Conservation (phyloP, 768 basidiomycete genomes). For the Naematelia encephala region DNA sequence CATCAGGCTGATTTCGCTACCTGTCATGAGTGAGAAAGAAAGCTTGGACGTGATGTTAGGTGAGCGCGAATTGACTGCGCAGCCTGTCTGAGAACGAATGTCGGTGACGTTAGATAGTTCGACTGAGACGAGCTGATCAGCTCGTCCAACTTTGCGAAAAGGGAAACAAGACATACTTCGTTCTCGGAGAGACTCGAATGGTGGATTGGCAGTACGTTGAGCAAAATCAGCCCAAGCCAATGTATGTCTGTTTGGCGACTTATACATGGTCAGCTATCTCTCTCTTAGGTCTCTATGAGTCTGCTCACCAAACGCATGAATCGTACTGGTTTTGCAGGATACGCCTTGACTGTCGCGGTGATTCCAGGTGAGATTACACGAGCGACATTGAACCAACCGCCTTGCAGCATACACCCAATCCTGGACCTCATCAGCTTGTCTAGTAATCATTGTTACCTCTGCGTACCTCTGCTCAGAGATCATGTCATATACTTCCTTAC, state of each 20-base stretch:
- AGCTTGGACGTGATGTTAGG: slow-evolving; percentile 33
- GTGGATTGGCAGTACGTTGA: slow-evolving; percentile 18
- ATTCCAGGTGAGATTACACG: slow-evolving; percentile 19
- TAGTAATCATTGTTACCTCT: background rate
- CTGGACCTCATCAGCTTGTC: slow-evolving; percentile 14
- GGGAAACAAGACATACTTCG: slow-evolving; percentile 33
- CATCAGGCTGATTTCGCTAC: slow-evolving; percentile 32
- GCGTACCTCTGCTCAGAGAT: slow-evolving; percentile 38
- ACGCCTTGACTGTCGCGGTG: slow-evolving; percentile 14
- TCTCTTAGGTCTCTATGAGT: too few species aligned
- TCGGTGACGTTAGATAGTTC: slow-evolving; percentile 28
- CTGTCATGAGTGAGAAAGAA: slow-evolving; percentile 39
- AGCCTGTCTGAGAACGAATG: slow-evolving; percentile 24
- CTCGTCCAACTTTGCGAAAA: background rate
- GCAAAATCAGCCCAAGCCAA: slow-evolving; percentile 40
- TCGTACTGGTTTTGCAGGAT: slow-evolving; percentile 30
- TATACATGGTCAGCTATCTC: background rate
- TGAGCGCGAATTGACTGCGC: slow-evolving; percentile 36
- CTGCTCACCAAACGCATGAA: slow-evolving; percentile 40
- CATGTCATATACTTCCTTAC: slow-evolving; percentile 35
- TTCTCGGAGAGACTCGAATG: slow-evolving; percentile 30
- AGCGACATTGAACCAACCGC: slow-evolving; percentile 43
- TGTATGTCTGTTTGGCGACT: slow-evolving; percentile 36
- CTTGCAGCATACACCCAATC: slow-evolving; percentile 44
- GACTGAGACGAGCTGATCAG: slow-evolving; percentile 19